A percentile compares a stretch with the other conserved stretches of the same genome.
phyloP scores from a whole-genome alignment of 441 rosid genomes.

The Hura crepitans region DNA sequence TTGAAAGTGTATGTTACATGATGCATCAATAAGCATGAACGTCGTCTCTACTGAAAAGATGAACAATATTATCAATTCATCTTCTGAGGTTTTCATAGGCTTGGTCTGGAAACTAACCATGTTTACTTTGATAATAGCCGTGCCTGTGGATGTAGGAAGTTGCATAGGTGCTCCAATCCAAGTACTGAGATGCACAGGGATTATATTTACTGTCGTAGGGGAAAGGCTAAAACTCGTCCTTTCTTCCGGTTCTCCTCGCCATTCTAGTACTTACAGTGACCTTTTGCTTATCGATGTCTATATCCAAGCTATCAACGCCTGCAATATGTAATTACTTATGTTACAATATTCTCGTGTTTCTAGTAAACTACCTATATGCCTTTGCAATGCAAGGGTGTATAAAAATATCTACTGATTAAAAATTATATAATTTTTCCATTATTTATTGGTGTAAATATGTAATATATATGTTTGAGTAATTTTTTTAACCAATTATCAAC shows the following conservation, averaged over 20 bases:
- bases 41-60: conserved; percentile 77
- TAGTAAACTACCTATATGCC: too few relatives aligned
- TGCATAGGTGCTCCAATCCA: conserved; percentile 43
- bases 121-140: conserved; percentile 51
- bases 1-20: conserved; percentile 34
- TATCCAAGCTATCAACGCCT: conserved; percentile 71
- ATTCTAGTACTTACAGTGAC: conserved; percentile 71
- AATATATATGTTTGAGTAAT: too few relatives aligned
- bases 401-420: too few relatives aligned
- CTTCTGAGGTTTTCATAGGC: conserved; percentile 44
- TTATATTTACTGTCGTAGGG: conserved; percentile 66
- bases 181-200: conserved; percentile 44
- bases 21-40: conserved; percentile 57
- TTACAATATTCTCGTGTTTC: too few relatives aligned
- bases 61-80: conserved; percentile 60
- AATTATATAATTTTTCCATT: too few relatives aligned
- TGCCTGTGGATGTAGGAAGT: conserved; percentile 56
- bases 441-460: too few relatives aligned
- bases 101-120: conserved; percentile 52
- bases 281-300: conserved; percentile 69
- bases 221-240: conserved; percentile 72
- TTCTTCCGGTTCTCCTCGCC: conserved; percentile 73
- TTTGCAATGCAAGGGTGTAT: too few relatives aligned
- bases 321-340: conserved; percentile 9
- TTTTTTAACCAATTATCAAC: too few relatives aligned